Evolutionary conservation across 2,329 filamentous ascomycete species (phyloP).

Genomic region (Xylariaceae sp.): DNA sequence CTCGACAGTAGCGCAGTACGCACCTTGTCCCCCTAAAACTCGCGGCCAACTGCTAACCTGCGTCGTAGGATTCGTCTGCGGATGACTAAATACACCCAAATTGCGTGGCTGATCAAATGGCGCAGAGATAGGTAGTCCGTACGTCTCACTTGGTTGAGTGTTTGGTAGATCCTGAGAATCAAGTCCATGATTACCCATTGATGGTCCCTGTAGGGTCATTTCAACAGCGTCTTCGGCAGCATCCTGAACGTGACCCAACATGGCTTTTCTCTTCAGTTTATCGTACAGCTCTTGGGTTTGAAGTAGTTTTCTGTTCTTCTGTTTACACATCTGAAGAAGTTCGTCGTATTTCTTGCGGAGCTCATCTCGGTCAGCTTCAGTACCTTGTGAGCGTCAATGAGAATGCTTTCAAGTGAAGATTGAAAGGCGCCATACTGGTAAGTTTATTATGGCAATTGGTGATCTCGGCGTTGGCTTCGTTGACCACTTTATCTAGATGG

Average conservation of each 20-base stretch:
- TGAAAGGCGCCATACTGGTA: conserved; percentile 43
- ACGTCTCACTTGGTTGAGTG: conserved; percentile 10
- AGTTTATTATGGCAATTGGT: conserved; percentile 60
- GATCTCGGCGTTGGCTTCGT: conserved; percentile 71
- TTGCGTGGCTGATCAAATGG: conserved; percentile 8
- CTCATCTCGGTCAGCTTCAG: conserved; percentile 57
- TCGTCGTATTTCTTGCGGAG: conserved; percentile 69
- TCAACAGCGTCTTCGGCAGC: conserved; percentile 49
- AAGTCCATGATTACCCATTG: conserved; percentile 14
- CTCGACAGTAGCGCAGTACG: background rate
- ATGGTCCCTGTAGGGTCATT: conserved; percentile 33
- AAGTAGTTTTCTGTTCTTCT: conserved; percentile 64
- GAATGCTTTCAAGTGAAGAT: background rate
- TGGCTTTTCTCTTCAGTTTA: conserved; percentile 51
- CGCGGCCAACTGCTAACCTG: conserved; percentile 15
- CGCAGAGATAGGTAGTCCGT: conserved; percentile 7
- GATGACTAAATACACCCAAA: conserved; percentile 6
- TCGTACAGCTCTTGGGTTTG: conserved; percentile 64
- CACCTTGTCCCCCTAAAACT: conserved; percentile 15
- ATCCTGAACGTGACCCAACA: conserved; percentile 50
- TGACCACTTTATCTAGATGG: conserved; percentile 66
- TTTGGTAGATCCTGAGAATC: conserved; percentile 14
- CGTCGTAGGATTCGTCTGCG: conserved; percentile 8
- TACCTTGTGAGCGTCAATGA: conserved; percentile 33
- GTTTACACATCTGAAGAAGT: conserved; percentile 57